Base-by-base conservation (phyloP, 257 asterid species). In the Leptodermis oblonga region DNA sequence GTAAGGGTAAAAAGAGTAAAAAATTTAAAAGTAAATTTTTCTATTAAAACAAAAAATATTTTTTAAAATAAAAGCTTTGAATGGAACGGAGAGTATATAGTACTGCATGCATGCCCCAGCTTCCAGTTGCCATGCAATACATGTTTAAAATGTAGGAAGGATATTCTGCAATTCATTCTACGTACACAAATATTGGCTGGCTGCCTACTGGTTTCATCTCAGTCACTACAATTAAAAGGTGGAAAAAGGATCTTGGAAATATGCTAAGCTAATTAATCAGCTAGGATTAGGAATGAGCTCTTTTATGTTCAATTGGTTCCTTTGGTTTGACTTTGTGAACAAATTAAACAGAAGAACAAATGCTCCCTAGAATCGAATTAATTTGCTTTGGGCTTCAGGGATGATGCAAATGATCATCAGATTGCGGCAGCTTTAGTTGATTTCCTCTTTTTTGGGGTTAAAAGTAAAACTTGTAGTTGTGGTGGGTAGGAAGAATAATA, bases 331-430 rank as follows among this genome's bases (percentile, higher is more conserved):
- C 18, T 22, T 17, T 33, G 23, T 13, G 25, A n/a, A n/a, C 23
- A 28, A 10, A 65, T n/a, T n/a, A 43, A 5, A 20, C 42, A 43
- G 34, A 18, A 65, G 26, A 66, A 31, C 10, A 28, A 14, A 30
- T 51, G 31, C 30, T 66, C 70, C n/a, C n/a, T 46, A 30, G 70
- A 66, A 46, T 66, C n/a, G n/a, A n/a, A n/a, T n/a, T n/a, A n/a
- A n/a, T n/a, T 58, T 22, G 60, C 5, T 46, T 46, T 46, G 11
- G n/a, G 31, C 15, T 43, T 46, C 31, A 37, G 33, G 18, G 41
- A 28, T 48, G 65, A 60, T 60, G 65, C 45, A 60, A 31, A 5
- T 43, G 22, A 60, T 31, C n/a, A n/a, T n/a, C n/a, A n/a, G n/a
- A n/a, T n/a, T n/a, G n/a, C n/a, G 31, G 25, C 65, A 51, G 3